A percentile compares a stretch with the other conserved stretches of the same genome.
Conservation (phyloP, 2,329 filamentous ascomycete genomes). For the Blastomyces gilchristii region DNA sequence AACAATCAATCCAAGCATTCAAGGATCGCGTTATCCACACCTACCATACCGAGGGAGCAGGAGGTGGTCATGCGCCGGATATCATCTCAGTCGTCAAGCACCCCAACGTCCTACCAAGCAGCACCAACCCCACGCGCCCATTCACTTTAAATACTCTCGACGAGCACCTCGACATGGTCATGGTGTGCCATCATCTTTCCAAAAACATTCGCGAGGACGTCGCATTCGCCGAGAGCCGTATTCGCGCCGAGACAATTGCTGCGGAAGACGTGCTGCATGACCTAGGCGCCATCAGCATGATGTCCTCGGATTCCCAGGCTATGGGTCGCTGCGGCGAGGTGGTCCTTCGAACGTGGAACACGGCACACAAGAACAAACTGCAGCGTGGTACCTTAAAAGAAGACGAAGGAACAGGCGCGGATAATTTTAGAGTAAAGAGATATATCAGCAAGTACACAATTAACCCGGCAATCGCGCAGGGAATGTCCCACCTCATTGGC, state of each 20-base stretch:
- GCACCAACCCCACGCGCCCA: conserved; percentile 84
- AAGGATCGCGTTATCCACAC: conserved; percentile 84
- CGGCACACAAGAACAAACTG: conserved; percentile 89
- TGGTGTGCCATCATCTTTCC: conserved; percentile 92
- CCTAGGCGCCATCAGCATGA: conserved; percentile 92
- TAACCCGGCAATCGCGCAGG: conserved; percentile 85
- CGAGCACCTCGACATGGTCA: conserved; percentile 95
- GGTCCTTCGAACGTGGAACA: conserved; percentile 88
- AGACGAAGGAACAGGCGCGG: conserved; percentile 67
- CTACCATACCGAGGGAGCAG: conserved; percentile 93
- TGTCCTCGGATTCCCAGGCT: conserved; percentile 88
- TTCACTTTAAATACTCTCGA: conserved; percentile 88
- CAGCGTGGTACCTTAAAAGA: conserved; percentile 68
- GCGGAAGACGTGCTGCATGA: conserved; percentile 95
- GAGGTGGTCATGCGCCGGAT: conserved; percentile 88
- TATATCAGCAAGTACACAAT: conserved; percentile 96
- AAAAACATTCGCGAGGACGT: conserved; percentile 93
- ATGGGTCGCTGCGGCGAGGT: conserved; percentile 97
- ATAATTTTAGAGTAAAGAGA: conserved; percentile 85
- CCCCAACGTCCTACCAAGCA: conserved; percentile 76
- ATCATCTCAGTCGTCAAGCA: conserved; percentile 91
- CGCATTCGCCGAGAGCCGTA: conserved; percentile 87
- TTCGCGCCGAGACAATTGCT: conserved; percentile 90
- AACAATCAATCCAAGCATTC: conserved; percentile 78
- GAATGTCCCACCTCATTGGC: conserved; percentile 77